These are phyloP conservation scores for Holtermanniella nyarrowii DNA, from an alignment of 768 basidiomycete genomes.

Conservation along the genomic window DNA sequence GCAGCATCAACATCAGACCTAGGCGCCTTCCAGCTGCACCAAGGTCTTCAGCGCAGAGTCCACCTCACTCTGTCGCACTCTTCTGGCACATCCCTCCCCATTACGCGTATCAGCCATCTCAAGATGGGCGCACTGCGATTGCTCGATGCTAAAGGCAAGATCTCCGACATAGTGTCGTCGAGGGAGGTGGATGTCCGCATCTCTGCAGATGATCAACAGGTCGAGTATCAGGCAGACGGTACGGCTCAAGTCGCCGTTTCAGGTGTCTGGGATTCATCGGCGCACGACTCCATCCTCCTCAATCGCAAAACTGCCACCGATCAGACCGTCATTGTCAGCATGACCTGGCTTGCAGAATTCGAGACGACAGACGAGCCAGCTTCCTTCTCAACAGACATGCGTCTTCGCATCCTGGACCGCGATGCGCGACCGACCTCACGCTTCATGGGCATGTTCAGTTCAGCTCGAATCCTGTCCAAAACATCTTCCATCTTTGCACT, in stretches of 20 bases:
- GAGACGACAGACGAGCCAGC: conserved; percentile 74
- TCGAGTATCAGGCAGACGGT: conserved; percentile 76
- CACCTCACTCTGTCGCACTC: conserved; percentile 67
- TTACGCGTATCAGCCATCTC: conserved; percentile 67
- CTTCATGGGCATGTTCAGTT: conserved; percentile 63
- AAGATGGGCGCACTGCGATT: conserved; percentile 74
- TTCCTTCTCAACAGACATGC: conserved; percentile 79
- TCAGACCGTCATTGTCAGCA: conserved; percentile 68
- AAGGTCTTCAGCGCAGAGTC: conserved; percentile 82
- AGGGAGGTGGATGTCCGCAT: conserved; percentile 60
- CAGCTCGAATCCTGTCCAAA: conserved; percentile 64
- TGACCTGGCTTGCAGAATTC: conserved; percentile 69
- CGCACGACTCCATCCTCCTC: conserved; percentile 73
- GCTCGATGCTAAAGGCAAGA: conserved; percentile 67
- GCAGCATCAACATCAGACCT: conserved; percentile 60
- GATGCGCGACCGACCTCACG: conserved; percentile 75
- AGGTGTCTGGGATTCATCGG: conserved; percentile 84
- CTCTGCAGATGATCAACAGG: conserved; percentile 53
- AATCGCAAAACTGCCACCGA: conserved; percentile 61
- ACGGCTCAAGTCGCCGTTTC: conserved; percentile 59
- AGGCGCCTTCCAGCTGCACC: conserved; percentile 78
- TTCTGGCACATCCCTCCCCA: conserved; percentile 80
- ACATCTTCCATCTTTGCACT: conserved; percentile 76
- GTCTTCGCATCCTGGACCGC: conserved; percentile 69
- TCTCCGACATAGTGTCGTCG: conserved; percentile 9